Conservation (phyloP, 345 rosid genomes). For the Salix brachista region DNA sequence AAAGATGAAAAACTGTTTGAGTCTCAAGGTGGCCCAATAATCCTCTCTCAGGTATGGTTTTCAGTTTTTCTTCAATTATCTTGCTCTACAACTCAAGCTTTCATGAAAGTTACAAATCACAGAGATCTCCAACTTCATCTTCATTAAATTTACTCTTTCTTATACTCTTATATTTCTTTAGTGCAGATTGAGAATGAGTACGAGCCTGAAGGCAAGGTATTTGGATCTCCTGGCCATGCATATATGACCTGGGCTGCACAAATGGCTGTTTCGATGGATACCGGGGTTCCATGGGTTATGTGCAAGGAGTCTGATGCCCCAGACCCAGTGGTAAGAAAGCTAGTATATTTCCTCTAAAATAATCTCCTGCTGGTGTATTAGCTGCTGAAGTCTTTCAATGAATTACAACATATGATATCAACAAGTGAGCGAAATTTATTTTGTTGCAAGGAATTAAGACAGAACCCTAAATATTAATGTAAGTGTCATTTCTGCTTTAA, state of each 20-base stretch:
- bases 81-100: background rate
- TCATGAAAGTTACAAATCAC: no score
- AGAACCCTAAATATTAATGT: background rate
- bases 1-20: constrained; percentile 33
- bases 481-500: background rate
- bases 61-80: background rate
- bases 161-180: background rate
- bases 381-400: no score
- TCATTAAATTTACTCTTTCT: no score
- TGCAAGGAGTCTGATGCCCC: constrained; percentile 36
- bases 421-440: no score
- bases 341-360: background rate
- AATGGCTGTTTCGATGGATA: constrained; percentile 20
- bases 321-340: constrained; percentile 16
- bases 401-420: no score
- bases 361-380: no score
- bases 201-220: constrained; percentile 16
- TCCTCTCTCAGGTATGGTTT: constrained; percentile 38
- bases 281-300: constrained; percentile 38
- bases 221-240: constrained; percentile 22
- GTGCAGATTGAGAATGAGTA: constrained; percentile 32
- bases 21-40: constrained; percentile 49
- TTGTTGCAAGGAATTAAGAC: background rate
- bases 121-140: no score
- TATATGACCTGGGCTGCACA: constrained; percentile 32